Percentiles rank a stretch among this genome's conserved stretches.
phyloP scores from a whole-genome alignment of 2,329 filamentous ascomycete genomes.

The Grosmannia serpens region DNA sequence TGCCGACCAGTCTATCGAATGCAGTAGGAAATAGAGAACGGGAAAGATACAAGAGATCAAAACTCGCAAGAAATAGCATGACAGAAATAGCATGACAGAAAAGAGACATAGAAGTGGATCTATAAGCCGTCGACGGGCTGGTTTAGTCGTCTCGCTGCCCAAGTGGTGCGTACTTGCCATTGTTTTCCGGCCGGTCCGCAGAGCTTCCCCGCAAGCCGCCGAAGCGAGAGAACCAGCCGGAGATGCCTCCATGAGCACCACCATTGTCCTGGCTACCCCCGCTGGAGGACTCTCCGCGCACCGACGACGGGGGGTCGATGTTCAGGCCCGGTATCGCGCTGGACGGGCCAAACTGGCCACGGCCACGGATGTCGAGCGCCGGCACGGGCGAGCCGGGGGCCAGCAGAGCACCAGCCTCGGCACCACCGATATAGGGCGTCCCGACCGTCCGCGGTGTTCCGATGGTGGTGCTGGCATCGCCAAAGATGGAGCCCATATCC shows the following conservation, averaged over 20 bases:
- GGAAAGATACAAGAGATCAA: background rate
- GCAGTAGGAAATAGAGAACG: background rate
- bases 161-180: constrained; percentile 27
- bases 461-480: constrained; percentile 76
- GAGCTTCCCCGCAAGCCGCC: constrained; percentile 24
- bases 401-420: constrained; percentile 73
- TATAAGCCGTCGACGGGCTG: too few relatives aligned
- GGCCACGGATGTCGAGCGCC: constrained; percentile 58
- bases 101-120: too few relatives aligned
- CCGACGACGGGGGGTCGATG: constrained; percentile 64
- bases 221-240: constrained; percentile 36
- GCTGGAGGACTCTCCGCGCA: constrained; percentile 28
- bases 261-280: constrained; percentile 4
- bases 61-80: background rate
- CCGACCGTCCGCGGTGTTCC: constrained; percentile 62
- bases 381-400: constrained; percentile 67
- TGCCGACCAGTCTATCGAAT: background rate
- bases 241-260: constrained; percentile 30
- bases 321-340: constrained; percentile 68
- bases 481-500: constrained; percentile 92
- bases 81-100: background rate
- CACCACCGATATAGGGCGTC: constrained; percentile 63
- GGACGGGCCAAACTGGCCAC: constrained; percentile 42
- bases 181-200: constrained; percentile 18
- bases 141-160: constrained; percentile 27